Evolutionary conservation across 495 filamentous ascomycete genomes (phyloP), one percentile per base, ranked within the genome.

Genomic region (Staphylotrichum tortipilum): DNA sequence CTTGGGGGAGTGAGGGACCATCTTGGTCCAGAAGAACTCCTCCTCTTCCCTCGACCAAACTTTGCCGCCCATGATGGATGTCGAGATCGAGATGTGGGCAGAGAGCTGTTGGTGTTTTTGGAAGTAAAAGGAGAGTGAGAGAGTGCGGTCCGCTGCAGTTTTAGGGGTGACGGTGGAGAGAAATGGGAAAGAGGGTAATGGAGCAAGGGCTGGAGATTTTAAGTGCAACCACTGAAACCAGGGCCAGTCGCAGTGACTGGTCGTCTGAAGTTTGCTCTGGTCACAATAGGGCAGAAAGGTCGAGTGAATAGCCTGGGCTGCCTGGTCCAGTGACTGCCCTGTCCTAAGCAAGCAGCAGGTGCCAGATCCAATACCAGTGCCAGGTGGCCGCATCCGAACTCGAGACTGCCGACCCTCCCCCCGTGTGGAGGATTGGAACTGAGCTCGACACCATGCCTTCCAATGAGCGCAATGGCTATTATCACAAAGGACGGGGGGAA

Each of bases 41-140:
- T 75, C 72, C 48, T 75, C 72, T 1, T 58, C 36, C 4, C 24
- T 24, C 0, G 61, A 55, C 72, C 72, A 75, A 8, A 64, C 33
- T 44, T 59, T 70, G 7, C 70, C 70, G 10, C 67, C 71, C 43
- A 54, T 54, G 21, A 31, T 45, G 7, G 34, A 11, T 44, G 38
- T 17, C 18, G 14, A 37, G n/a, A n/a, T n/a, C n/a, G n/a, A 17
- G 30, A 26, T 15, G 15, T n/a, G n/a, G n/a, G n/a, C n/a, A n/a
- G n/a, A n/a, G n/a, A n/a, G 17, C 30, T 48, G 24, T 28, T 31
- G n/a, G 34, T 8, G 8, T 22, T 21, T 47, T n/a, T 29, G n/a
- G 10, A 5, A 26, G 3, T 24, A 21, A 35, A n/a, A 31, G 30
- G 33, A 30, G 23, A n/a, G n/a, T n/a, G n/a, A n/a, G n/a, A n/a